Conservation (phyloP, 495 filamentous ascomycete genomes). For the Talaromyces ruber region DNA sequence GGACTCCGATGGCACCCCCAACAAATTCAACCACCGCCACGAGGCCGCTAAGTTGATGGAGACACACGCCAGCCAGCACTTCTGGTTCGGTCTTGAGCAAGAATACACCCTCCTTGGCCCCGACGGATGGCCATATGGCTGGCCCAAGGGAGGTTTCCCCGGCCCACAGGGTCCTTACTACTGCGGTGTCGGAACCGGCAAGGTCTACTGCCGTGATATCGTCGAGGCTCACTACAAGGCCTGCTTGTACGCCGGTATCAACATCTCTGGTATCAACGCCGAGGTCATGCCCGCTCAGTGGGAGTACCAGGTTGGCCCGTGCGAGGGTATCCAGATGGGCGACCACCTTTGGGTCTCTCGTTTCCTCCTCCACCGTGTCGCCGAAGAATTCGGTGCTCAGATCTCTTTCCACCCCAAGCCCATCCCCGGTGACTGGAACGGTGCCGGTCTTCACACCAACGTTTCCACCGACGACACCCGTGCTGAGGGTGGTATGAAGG, state of each 20-base stretch:
- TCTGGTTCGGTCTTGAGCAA: conserved; percentile 99
- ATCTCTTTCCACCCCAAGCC: conserved; percentile 97
- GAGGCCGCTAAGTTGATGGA: conserved; percentile 84
- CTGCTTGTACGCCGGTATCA: conserved; percentile 83
- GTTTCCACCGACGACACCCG: conserved; percentile 85
- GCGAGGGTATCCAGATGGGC: conserved; percentile 85
- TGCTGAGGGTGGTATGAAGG: conserved; percentile 87
- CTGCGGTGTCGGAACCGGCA: conserved; percentile 95
- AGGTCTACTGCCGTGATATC: conserved; percentile 97
- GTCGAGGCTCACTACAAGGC: conserved; percentile 98
- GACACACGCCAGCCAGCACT: conserved; percentile 69
- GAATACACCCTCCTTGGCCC: conserved; percentile 91
- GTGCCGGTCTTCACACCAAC: conserved; percentile 95
- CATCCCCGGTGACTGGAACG: conserved; percentile 99
- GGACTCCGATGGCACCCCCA: conserved; percentile 92
- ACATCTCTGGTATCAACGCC: conserved; percentile 97
- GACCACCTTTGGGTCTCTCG: conserved; percentile 97
- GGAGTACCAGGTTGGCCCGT: conserved; percentile 99
- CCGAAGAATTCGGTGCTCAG: conserved; percentile 94
- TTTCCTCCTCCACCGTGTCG: conserved; percentile 91
- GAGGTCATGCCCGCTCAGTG: conserved; percentile 99
- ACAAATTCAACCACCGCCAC: conserved; percentile 97
- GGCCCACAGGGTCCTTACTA: conserved; percentile 98
- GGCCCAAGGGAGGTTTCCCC: conserved; percentile 93
- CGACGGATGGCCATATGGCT: conserved; percentile 81